Base-by-base conservation (phyloP, 179 eudicot genomes). In the Amaranthus tricolor region DNA sequence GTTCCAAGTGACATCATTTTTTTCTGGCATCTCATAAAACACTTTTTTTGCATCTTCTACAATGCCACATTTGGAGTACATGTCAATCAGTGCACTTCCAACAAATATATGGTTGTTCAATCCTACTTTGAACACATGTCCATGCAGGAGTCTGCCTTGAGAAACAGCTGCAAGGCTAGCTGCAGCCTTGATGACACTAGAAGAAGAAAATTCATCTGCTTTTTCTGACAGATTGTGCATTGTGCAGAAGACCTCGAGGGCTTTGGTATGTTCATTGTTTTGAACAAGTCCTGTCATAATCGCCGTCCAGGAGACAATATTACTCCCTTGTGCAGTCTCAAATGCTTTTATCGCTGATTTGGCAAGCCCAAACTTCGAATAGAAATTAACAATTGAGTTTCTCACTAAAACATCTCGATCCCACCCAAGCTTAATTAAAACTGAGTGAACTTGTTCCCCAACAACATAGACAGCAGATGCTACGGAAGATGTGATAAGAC, bases 81-180 rank as follows among this genome's bases (percentile, higher is more conserved):
- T 85, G 81, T 85, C 86, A 17, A 85, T 80, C 58, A 85, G 77
- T 40, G 88, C 82, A 82, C 86, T 85, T 50, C 86, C 84, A 6
- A 85, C 88, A 75, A 64, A 82, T 62, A 80, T 73, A 65, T 77
- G 74, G 63, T 45, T 17, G 19, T 76, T 55, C 16, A 85, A 64
- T 51, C 84, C 84, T 17, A 66, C 65, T 75, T 82, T 85, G 16
- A 72, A 45, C 75, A 80, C 78, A 75, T 80, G 72, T 13, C 80
- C 71, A 62, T 85, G 88, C 72, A 85, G 67, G 74, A 77, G 71
- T 58, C 73, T 77, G 48, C 88, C 88, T 31, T 71, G 77, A 54
- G 58, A 78, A 56, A 77, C 56, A 72, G 73, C 76, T 59, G 76
- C 78, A 50, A 74, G 50, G 76, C 73, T 76, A 69, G 82, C 80